phyloP scores from a whole-genome alignment of 139 green algal species.

The Volvox africanus region DNA sequence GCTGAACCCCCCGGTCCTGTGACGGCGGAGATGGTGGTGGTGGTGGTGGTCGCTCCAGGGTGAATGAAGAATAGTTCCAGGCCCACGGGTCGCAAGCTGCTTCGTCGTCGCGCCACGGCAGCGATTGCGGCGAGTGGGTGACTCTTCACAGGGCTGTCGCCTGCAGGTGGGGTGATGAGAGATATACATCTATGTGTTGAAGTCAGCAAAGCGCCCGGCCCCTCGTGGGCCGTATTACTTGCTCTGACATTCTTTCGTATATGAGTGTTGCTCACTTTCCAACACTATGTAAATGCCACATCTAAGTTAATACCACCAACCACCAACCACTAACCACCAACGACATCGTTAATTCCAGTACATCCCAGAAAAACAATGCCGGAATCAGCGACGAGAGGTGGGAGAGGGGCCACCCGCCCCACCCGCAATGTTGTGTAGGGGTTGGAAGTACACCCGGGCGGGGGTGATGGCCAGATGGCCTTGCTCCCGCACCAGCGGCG shows the following conservation, averaged over 20 bases:
- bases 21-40: background rate
- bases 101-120: conserved; percentile 79
- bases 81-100: conserved; percentile 71
- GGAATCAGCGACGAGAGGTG: too few relatives aligned
- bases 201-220: too few relatives aligned
- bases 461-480: conserved; percentile 84
- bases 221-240: too few relatives aligned
- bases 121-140: conserved; percentile 82
- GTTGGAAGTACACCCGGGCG: conserved; percentile 90
- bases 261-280: too few relatives aligned
- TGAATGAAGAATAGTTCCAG: conserved; percentile 86
- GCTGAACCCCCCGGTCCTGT: background rate
- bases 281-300: background rate
- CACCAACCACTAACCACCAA: background rate
- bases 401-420: background rate
- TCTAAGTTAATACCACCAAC: background rate
- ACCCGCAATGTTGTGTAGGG: conserved; percentile 82
- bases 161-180: too few relatives aligned
- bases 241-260: too few relatives aligned
- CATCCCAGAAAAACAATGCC: too few relatives aligned
- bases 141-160: conserved; percentile 67
- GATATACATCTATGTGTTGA: background rate
- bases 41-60: background rate
- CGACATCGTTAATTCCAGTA: too few relatives aligned
- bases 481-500: conserved; percentile 75